These are phyloP conservation scores for Nadsonia commutata DNA, from an alignment of 1,139 yeast genomes.

Conservation along the genomic window DNA sequence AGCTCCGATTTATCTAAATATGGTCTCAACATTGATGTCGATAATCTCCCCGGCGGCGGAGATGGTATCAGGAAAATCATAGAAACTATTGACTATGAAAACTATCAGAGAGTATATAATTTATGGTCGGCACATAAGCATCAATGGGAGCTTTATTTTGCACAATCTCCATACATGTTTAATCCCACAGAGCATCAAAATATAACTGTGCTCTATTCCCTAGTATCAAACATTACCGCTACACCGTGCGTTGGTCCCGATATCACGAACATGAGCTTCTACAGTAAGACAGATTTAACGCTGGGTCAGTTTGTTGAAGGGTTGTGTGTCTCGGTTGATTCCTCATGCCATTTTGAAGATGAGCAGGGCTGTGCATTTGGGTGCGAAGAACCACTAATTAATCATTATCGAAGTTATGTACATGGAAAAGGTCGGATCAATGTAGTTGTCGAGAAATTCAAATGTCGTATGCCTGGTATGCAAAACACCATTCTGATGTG, in stretches of 20 bases:
- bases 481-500: constrained; percentile 71
- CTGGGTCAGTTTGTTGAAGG: constrained; percentile 82
- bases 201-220: constrained; percentile 62
- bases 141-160: constrained; percentile 50
- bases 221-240: constrained; percentile 70
- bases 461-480: constrained; percentile 42
- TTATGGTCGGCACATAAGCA: constrained; percentile 24
- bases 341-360: constrained; percentile 31
- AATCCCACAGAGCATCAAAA: constrained; percentile 66
- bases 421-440: constrained; percentile 80
- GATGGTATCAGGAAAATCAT: constrained; percentile 13
- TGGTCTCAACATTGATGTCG: constrained; percentile 9
- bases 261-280: constrained; percentile 65
- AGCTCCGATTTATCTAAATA: constrained; percentile 6
- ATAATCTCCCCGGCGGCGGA: constrained; percentile 15
- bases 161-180: constrained; percentile 35
- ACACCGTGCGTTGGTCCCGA: constrained; percentile 93
- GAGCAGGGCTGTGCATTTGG: constrained; percentile 34
- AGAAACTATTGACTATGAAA: constrained; percentile 14
- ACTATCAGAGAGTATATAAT: constrained; percentile 15
- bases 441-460: constrained; percentile 50
- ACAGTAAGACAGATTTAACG: constrained; percentile 83
- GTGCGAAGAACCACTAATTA: constrained; percentile 56
- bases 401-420: constrained; percentile 78
- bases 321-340: constrained; percentile 51